Conservation (phyloP, 129 eudicot species). For the Centaurea solstitialis region DNA sequence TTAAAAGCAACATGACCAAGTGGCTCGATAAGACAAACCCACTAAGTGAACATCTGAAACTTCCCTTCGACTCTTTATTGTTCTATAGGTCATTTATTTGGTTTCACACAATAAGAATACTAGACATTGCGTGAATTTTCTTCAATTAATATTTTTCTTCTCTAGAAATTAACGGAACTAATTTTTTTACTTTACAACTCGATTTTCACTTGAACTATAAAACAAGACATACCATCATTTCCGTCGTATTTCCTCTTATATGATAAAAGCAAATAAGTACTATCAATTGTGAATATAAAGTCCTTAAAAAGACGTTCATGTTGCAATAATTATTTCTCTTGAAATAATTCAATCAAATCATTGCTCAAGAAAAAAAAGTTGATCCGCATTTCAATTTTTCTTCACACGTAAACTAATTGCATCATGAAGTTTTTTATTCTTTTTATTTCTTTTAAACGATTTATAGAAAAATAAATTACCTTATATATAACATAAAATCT, state of each 20-base stretch:
- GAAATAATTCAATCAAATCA: neutral
- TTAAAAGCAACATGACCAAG: neutral
- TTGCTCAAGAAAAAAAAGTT: neutral
- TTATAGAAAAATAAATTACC: too few species aligned
- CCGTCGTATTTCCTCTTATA: neutral
- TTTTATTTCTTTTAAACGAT: too few species aligned
- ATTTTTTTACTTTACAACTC: neutral
- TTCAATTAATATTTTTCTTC: neutral
- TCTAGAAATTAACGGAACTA: neutral
- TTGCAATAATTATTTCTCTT: neutral
- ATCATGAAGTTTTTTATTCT: too few species aligned
- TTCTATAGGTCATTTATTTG: neutral
- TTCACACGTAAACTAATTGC: too few species aligned
- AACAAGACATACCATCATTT: neutral
- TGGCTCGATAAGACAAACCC: neutral
- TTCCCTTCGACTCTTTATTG: neutral
- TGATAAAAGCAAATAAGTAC: neutral
- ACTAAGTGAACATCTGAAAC: neutral
- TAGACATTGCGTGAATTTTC: neutral
- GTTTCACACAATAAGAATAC: neutral
- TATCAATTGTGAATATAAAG: neutral
- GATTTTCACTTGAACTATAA: neutral
- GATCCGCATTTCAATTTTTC: too few species aligned
- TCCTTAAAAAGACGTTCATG: neutral
- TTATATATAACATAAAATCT: too few species aligned